phyloP scores from a whole-genome alignment of 768 basidiomycete species.

The Imleria badia region DNA sequence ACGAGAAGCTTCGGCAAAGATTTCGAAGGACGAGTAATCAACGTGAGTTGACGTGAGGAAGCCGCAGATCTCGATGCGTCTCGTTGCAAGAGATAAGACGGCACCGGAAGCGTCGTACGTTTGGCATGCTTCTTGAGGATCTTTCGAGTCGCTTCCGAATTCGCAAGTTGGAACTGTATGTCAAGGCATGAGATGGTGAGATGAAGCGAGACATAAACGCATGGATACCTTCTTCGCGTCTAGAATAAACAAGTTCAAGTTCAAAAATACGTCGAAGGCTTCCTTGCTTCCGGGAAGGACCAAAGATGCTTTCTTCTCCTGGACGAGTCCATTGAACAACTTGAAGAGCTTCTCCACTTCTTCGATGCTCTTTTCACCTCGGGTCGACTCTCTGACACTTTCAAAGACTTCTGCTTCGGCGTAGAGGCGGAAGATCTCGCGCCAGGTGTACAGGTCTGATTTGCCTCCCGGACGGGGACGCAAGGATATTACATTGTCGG shows the following conservation, averaged over 20 bases:
- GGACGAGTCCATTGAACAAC: conserved; percentile 60
- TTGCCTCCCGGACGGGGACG: conserved; percentile 37
- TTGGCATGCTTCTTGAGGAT: conserved; percentile 95
- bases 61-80: conserved; percentile 9
- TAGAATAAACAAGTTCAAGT: conserved; percentile 75
- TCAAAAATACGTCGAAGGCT: conserved; percentile 68
- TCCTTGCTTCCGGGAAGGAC: conserved; percentile 54
- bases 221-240: conserved; percentile 70
- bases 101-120: conserved; percentile 76
- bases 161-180: conserved; percentile 73
- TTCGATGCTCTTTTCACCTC: conserved; percentile 68
- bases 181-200: background rate
- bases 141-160: conserved; percentile 87
- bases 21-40: conserved; percentile 27
- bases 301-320: conserved; percentile 49
- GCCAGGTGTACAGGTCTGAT: conserved; percentile 81
- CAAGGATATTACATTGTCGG: conserved; percentile 30
- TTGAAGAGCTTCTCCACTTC: conserved; percentile 68
- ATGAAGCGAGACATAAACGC: background rate
- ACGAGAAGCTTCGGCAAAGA: conserved; percentile 67
- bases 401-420: conserved; percentile 87
- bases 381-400: conserved; percentile 55
- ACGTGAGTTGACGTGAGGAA: conserved; percentile 33
- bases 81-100: conserved; percentile 30
- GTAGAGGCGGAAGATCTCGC: conserved; percentile 87